A percentile compares a stretch with the other conserved stretches of the same genome.
Conservation (phyloP, 768 basidiomycete genomes). For the Naganishia antarctica region DNA sequence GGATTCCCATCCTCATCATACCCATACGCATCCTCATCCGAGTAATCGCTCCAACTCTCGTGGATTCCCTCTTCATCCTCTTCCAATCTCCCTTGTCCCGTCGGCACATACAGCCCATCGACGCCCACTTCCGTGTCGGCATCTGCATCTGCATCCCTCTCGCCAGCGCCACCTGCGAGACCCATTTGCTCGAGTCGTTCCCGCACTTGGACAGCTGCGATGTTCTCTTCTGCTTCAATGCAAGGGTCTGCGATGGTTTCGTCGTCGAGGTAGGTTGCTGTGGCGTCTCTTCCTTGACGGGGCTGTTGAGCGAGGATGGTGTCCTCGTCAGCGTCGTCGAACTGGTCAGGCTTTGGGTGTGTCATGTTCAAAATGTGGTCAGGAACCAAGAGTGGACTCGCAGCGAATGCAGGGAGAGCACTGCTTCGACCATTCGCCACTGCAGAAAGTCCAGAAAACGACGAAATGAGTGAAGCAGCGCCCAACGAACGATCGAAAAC, state of each 20-base stretch:
- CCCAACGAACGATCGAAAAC: too few relatives aligned
- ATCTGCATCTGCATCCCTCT: conserved; percentile 9
- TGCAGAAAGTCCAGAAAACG: too few relatives aligned
- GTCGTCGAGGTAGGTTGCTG: conserved; percentile 21
- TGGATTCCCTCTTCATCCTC: conserved; percentile 14
- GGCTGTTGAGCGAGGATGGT: neutral
- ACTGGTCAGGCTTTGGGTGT: neutral
- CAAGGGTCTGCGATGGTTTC: conserved; percentile 10
- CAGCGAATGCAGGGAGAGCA: too few relatives aligned
- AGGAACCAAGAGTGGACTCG: too few relatives aligned
- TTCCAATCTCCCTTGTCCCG: conserved; percentile 4
- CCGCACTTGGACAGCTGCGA: conserved; percentile 16
- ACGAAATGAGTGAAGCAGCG: too few relatives aligned
- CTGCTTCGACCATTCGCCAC: too few relatives aligned
- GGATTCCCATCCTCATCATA: conserved; percentile 31
- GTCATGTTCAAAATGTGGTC: neutral
- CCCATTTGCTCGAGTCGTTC: conserved; percentile 8
- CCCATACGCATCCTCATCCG: conserved; percentile 26
- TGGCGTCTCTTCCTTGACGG: neutral
- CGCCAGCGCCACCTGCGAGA: neutral
- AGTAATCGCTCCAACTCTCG: conserved; percentile 22
- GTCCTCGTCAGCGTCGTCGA: conserved; percentile 9
- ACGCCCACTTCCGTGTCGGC: conserved; percentile 3
- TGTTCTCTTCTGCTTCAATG: conserved; percentile 18
- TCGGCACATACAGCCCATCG: conserved; percentile 11